Evolutionary conservation across 1,139 yeast species (phyloP).

Genomic region (Keqinozyma sinolaborantium): DNA sequence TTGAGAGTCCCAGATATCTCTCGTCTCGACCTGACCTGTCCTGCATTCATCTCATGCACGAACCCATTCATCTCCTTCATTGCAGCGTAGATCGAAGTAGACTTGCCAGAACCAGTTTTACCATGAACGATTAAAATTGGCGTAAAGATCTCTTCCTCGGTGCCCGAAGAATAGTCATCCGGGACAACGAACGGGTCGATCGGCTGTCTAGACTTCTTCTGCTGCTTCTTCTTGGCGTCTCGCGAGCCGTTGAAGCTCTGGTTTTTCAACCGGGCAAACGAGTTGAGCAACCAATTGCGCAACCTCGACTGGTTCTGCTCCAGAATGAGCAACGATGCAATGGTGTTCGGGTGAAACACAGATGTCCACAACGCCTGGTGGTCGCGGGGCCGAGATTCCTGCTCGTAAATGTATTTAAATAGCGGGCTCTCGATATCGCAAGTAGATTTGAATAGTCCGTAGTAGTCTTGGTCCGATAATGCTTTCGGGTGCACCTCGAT

Average conservation of each 20-base stretch:
- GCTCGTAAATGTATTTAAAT: slow-evolving; percentile 1
- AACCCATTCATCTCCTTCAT: slow-evolving; percentile 64
- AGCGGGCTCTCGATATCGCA: slow-evolving; percentile 4
- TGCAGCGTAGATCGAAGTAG: slow-evolving; percentile 69
- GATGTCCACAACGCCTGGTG: slow-evolving; percentile 36
- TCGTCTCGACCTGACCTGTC: slow-evolving; percentile 67
- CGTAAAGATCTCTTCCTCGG: slow-evolving; percentile 38
- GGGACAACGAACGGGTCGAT: slow-evolving; percentile 28
- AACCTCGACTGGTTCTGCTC: slow-evolving; percentile 18
- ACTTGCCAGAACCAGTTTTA: slow-evolving; percentile 73
- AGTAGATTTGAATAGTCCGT: slow-evolving; percentile 1
- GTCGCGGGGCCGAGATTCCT: not conserved
- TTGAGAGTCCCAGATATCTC: slow-evolving; percentile 63
- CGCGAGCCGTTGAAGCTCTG: slow-evolving; percentile 30
- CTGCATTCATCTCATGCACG: slow-evolving; percentile 78
- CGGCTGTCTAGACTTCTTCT: slow-evolving; percentile 11
- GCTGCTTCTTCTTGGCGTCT: slow-evolving; percentile 19
- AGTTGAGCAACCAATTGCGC: slow-evolving; percentile 44
- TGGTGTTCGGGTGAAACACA: slow-evolving; percentile 36
- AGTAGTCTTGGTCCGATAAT: not conserved
- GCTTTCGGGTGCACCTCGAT: not conserved
- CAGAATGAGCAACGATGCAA: slow-evolving; percentile 35
- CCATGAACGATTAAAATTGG: slow-evolving; percentile 74
- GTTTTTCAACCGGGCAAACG: slow-evolving; percentile 41
- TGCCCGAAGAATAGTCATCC: slow-evolving; percentile 17